Evolutionary conservation across 164 flowering plant species (phyloP).

Genomic region (Aristolochia californica): DNA sequence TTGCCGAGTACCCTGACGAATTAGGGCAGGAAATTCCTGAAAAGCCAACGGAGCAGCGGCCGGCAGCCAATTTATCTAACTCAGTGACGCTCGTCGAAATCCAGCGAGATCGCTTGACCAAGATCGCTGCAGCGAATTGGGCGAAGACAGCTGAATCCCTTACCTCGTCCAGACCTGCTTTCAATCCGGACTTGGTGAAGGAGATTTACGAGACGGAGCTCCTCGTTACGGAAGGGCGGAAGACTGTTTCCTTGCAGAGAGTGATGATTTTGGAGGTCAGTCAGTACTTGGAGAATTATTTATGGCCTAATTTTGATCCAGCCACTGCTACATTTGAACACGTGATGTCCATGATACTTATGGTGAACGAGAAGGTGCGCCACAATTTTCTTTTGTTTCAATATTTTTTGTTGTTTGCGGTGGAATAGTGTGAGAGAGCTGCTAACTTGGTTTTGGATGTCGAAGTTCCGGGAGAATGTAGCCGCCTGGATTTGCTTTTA

Average conservation of each 20-base stretch:
- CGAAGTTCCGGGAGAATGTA: conserved; percentile 95
- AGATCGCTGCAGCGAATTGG: conserved; percentile 79
- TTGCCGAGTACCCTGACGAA: conserved; percentile 86
- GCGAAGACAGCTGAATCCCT: conserved; percentile 24
- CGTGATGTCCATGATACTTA: conserved; percentile 91
- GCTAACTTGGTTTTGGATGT: not conserved
- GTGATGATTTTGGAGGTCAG: conserved; percentile 92
- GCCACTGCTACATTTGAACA: conserved; percentile 79
- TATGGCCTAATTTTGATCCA: conserved; percentile 86
- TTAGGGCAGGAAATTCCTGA: conserved; percentile 13
- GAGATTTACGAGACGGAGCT: conserved; percentile 78
- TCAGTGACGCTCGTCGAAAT: conserved; percentile 72
- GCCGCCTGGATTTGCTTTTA: conserved; percentile 89
- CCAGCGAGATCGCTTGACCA: conserved; percentile 70
- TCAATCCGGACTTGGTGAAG: conserved; percentile 64
- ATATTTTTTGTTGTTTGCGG: not conserved
- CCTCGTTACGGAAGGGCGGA: conserved; percentile 40
- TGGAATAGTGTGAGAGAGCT: not conserved
- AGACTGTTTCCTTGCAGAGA: conserved; percentile 78
- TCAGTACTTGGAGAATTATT: conserved; percentile 91
- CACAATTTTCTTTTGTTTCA: not conserved
- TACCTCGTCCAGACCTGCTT: conserved; percentile 13
- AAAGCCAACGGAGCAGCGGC: conserved; percentile 33
- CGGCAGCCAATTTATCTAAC: conserved; percentile 33
- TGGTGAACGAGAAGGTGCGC: conserved; percentile 98